Evolutionary conservation across 805 yeast genomes (phyloP).

Genomic region (Candida lessepsii): DNA sequence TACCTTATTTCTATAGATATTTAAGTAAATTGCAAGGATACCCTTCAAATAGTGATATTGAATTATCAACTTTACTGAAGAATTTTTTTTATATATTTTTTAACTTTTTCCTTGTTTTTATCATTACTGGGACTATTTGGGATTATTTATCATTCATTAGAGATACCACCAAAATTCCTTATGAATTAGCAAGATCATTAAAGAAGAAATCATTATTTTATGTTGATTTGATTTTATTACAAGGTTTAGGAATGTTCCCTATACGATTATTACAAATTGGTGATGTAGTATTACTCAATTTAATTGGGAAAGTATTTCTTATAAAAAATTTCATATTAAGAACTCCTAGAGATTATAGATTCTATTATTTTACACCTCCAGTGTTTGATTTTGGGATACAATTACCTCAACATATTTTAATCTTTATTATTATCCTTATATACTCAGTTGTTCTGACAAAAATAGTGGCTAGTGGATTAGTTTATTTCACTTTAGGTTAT

Average conservation of each 20-base stretch:
- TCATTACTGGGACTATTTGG: conserved; percentile 60
- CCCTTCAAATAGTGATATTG: conserved; percentile 57
- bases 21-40: conserved; percentile 53
- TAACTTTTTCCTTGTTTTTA: conserved; percentile 59
- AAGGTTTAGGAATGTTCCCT: conserved; percentile 67
- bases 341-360: conserved; percentile 53
- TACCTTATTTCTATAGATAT: conserved; percentile 56
- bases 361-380: conserved; percentile 55
- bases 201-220: conserved; percentile 53
- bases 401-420: conserved; percentile 59
- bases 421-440: conserved; percentile 56
- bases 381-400: conserved; percentile 60
- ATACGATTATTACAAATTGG: conserved; percentile 55
- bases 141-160: conserved; percentile 57
- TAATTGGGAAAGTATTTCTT: conserved; percentile 37
- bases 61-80: conserved; percentile 54
- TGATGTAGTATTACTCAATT: conserved; percentile 47
- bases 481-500: conserved; percentile 54
- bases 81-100: conserved; percentile 61
- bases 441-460: conserved; percentile 63
- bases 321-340: conserved; percentile 38
- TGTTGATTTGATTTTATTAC: conserved; percentile 62
- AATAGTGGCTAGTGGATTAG: conserved; percentile 56
- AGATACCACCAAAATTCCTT: conserved; percentile 60
- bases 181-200: conserved; percentile 51